phyloP scores from a whole-genome alignment of 805 yeast genomes.

The Nakazawaea holstii region DNA sequence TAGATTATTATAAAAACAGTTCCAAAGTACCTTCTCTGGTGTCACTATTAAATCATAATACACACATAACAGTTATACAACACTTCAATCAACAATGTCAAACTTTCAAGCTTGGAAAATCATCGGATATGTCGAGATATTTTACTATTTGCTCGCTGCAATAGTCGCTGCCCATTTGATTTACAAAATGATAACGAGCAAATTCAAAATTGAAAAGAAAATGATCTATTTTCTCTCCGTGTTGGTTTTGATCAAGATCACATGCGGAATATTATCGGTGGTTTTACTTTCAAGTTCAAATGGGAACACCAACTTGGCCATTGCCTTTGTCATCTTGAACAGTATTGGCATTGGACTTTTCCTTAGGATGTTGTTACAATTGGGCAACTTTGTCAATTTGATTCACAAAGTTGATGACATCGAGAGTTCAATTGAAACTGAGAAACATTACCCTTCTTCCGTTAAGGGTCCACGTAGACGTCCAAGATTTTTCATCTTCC shows the following conservation, averaged over 20 bases:
- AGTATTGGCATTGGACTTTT: constrained; percentile 3
- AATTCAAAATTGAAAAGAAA: not conserved
- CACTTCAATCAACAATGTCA: not conserved
- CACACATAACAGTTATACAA: too few relatives aligned
- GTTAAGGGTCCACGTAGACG: too few relatives aligned
- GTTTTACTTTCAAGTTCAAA: not conserved
- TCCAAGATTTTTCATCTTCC: too few relatives aligned
- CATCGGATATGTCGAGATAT: not conserved
- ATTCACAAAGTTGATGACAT: not conserved
- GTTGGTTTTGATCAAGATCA: not conserved
- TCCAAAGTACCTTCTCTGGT: too few relatives aligned
- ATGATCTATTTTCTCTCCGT: not conserved
- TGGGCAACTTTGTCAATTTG: not conserved
- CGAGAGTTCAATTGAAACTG: not conserved
- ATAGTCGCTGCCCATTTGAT: not conserved
- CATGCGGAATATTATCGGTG: not conserved
- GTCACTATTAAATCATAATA: too few relatives aligned
- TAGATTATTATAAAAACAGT: too few relatives aligned
- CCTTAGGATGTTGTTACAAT: not conserved
- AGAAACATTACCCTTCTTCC: not conserved
- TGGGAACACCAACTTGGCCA: not conserved
- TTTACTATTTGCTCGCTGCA: not conserved
- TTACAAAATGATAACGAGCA: not conserved
- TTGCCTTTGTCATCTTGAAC: constrained; percentile 2
- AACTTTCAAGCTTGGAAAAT: not conserved